Evolutionary conservation across 2,329 filamentous ascomycete species (phyloP).

Genomic region (Knufia fluminis): DNA sequence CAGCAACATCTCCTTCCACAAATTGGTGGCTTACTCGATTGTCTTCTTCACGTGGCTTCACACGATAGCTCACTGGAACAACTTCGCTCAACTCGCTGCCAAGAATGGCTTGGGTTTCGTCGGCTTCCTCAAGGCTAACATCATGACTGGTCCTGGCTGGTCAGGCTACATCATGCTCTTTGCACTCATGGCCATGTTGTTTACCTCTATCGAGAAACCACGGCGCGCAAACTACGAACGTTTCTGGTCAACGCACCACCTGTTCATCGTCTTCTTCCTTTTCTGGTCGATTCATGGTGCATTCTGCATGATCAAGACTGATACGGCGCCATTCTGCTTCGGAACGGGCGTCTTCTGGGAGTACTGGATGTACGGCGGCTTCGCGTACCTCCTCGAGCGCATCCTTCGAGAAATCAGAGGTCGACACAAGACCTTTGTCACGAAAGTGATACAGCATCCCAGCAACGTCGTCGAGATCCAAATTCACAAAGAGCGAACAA

Average conservation of each 20-base stretch:
- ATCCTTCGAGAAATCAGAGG: conserved; percentile 70
- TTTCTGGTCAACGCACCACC: conserved; percentile 85
- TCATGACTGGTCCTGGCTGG: conserved; percentile 74
- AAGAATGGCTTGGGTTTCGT: conserved; percentile 69
- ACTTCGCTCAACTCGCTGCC: conserved; percentile 66
- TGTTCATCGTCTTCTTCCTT: conserved; percentile 80
- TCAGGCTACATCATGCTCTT: conserved; percentile 77
- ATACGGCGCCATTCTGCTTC: conserved; percentile 68
- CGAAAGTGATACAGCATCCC: conserved; percentile 81
- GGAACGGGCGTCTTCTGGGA: conserved; percentile 78
- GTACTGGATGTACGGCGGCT: conserved; percentile 80
- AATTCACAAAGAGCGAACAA: conserved; percentile 82
- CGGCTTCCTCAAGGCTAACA: conserved; percentile 68
- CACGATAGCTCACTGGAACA: conserved; percentile 79
- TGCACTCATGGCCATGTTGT: conserved; percentile 66
- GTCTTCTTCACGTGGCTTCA: conserved; percentile 83
- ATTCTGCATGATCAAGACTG: conserved; percentile 84
- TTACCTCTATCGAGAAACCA: conserved; percentile 68
- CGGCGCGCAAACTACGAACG: conserved; percentile 75
- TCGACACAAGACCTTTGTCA: conserved; percentile 74
- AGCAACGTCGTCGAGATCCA: conserved; percentile 85
- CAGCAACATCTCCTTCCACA: conserved; percentile 58
- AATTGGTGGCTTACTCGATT: conserved; percentile 75
- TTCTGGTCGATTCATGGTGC: conserved; percentile 87
- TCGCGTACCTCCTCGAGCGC: conserved; percentile 70